These are phyloP conservation scores for Xylariaceae sp. DNA, from an alignment of 2,329 filamentous ascomycete genomes.

Conservation along the genomic window DNA sequence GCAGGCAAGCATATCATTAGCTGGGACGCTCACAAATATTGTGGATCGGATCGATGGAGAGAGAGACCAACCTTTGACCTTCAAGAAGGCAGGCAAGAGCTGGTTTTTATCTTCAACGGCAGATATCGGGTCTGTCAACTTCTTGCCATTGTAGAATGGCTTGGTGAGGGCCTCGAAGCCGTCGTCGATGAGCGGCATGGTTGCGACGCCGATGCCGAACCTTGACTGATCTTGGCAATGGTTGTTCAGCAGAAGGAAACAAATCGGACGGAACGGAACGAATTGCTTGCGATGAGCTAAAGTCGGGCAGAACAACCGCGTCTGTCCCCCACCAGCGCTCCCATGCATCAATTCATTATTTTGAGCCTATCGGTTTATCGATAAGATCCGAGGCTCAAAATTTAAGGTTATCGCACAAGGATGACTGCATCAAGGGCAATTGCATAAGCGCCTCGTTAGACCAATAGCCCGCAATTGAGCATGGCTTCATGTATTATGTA, in stretches of 20 bases:
- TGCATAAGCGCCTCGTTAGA: slow-evolving; percentile 17
- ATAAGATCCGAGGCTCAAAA: slow-evolving; percentile 19
- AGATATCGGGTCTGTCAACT: slow-evolving; percentile 59
- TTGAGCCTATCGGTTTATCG: slow-evolving; percentile 20
- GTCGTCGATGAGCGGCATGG: slow-evolving; percentile 53
- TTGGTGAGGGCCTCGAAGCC: slow-evolving; percentile 62
- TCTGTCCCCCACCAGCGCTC: slow-evolving; percentile 16
- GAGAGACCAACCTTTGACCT: slow-evolving; percentile 68
- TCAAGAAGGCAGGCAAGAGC: slow-evolving; percentile 91
- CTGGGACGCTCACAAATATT: not conserved
- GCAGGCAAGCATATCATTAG: slow-evolving; percentile 5
- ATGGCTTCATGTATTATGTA: not conserved
- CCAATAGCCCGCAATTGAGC: slow-evolving; percentile 6
- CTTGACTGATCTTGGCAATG: slow-evolving; percentile 13
- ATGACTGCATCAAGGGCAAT: slow-evolving; percentile 15
- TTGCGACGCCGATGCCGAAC: slow-evolving; percentile 18
- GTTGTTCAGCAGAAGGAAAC: slow-evolving; percentile 6
- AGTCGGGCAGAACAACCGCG: not conserved
- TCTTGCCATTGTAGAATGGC: slow-evolving; percentile 64
- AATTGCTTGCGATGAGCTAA: slow-evolving; percentile 9
- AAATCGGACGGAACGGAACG: slow-evolving; percentile 6
- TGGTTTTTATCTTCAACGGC: slow-evolving; percentile 89
- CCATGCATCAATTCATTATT: not conserved
- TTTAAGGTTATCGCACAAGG: slow-evolving; percentile 22
- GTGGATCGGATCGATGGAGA: slow-evolving; percentile 7